Base-by-base conservation (phyloP, 1,284 basidiomycete genomes). In the Peniophora sp. region DNA sequence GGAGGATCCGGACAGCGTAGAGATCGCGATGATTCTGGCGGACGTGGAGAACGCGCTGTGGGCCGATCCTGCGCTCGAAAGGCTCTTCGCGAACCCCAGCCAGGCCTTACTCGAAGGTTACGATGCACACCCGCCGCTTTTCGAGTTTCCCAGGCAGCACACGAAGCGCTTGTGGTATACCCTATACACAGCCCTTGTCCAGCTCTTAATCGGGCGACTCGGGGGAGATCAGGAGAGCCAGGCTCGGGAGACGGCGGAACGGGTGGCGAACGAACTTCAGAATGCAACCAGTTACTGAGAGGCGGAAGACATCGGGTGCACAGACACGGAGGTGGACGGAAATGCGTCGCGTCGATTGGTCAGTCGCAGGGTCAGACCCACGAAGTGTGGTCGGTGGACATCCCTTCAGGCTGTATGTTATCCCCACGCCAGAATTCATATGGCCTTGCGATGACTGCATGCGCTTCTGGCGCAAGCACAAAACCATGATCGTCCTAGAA, bases 121-220 rank as follows among this genome's bases (percentile, higher is more conserved):
- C 14, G 76, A 77, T 10, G 27, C 27, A 12, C 64, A 65, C 3
- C 63, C 62, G 3, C 62, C 61, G 5, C 62, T 76, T 22, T 67
- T 79, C 9, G 59, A 76, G n/a, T 81, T 83, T 52, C 64, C 72
- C 5, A 67, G 81, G 44, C 81, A 84, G 64, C 71, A 67, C 60
- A 83, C 85, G 48, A 88, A 88, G 64, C 67, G 83, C 53, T 54
- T 81, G 41, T 88, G 85, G 85, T 88, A 88, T 60, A 79, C 76
- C n/a, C 60, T 85, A 6, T 86, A 83, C 62, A 61, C 81, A 52
- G 77, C 79, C 2, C 59, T 86, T 43, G 57, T 77, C 12, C 1
- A 67, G 79, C 14, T 59, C 84, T 57, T 62, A 69, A 18, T 71
- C 75, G 52, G 64, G 55, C 14, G 39, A 47, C 34, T 37, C 44